phyloP scores from a whole-genome alignment of 2,329 filamentous ascomycete species.

The Cercospora brassicicola region DNA sequence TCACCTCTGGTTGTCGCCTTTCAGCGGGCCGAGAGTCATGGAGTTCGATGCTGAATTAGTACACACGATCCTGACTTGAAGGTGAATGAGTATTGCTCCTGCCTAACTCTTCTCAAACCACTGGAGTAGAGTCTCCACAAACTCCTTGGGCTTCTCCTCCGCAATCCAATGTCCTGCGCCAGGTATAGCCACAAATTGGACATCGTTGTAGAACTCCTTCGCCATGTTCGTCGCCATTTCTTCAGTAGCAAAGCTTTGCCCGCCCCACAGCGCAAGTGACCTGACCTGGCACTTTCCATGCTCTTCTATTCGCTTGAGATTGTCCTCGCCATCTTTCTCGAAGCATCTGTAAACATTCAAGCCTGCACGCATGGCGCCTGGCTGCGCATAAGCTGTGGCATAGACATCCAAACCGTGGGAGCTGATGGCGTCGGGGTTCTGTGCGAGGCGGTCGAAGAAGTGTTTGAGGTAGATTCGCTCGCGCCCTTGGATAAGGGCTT shows the following conservation, averaged over 20 bases:
- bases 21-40: background rate
- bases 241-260: constrained; percentile 34
- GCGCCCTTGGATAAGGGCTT: constrained; percentile 43
- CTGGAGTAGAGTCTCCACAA: constrained; percentile 37
- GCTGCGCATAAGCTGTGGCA: constrained; percentile 38
- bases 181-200: constrained; percentile 30
- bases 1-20: background rate
- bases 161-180: constrained; percentile 42
- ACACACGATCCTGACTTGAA: background rate
- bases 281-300: constrained; percentile 32
- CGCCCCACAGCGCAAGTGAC: constrained; percentile 38
- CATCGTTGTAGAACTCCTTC: constrained; percentile 38
- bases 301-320: constrained; percentile 17
- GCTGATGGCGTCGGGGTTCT: constrained; percentile 43
- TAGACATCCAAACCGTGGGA: constrained; percentile 44
- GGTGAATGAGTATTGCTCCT: background rate
- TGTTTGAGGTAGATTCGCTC: constrained; percentile 48
- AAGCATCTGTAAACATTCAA: constrained; percentile 41
- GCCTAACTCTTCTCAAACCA: constrained; percentile 33
- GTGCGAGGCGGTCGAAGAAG: constrained; percentile 45
- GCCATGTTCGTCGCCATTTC: constrained; percentile 30
- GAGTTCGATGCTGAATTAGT: background rate
- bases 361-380: constrained; percentile 38
- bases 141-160: constrained; percentile 44
- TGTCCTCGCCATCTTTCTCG: constrained; percentile 36